A percentile compares a stretch with the other conserved stretches of the same genome.
These are phyloP conservation scores for Nakazawaea laoshanensis DNA, from an alignment of 805 yeast genomes.

Conservation along the genomic window DNA sequence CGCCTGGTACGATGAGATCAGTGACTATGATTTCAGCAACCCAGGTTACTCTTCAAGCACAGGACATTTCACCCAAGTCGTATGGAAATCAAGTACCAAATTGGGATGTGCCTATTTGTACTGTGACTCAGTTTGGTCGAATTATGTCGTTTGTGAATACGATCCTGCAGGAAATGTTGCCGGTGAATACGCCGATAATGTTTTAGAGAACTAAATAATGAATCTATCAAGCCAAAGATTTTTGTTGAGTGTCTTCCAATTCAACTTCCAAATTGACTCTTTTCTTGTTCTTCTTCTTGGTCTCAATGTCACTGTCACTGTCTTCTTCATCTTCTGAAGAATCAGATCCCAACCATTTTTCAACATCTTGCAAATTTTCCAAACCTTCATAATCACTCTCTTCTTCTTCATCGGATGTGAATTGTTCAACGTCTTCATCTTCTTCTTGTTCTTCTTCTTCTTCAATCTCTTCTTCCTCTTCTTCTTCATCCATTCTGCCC, in stretches of 20 bases:
- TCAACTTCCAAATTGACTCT: constrained; percentile 10
- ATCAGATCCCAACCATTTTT: constrained; percentile 24
- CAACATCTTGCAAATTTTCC: constrained; percentile 40
- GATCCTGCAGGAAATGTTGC: constrained; percentile 64
- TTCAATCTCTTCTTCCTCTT: constrained; percentile 54
- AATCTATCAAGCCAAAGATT: not conserved
- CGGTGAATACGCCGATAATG: constrained; percentile 34
- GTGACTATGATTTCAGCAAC: constrained; percentile 38
- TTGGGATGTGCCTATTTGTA: constrained; percentile 68
- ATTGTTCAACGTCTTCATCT: constrained; percentile 32
- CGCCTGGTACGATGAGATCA: constrained; percentile 72
- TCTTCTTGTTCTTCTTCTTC: constrained; percentile 26
- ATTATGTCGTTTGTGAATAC: constrained; percentile 68
- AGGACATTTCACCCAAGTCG: constrained; percentile 78
- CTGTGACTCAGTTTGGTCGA: constrained; percentile 38
- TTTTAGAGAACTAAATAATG: constrained; percentile 13
- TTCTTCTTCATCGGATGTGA: constrained; percentile 31
- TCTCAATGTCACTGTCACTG: constrained; percentile 41
- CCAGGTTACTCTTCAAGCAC: constrained; percentile 40
- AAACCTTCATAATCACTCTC: constrained; percentile 38
- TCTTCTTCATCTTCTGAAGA: constrained; percentile 18
- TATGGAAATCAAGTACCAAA: constrained; percentile 56
- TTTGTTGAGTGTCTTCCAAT: constrained; percentile 3
- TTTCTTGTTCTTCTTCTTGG: constrained; percentile 2
- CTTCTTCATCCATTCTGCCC: constrained; percentile 49